phyloP scores from a whole-genome alignment of 768 basidiomycete species.

The Filobasidium wieringae region DNA sequence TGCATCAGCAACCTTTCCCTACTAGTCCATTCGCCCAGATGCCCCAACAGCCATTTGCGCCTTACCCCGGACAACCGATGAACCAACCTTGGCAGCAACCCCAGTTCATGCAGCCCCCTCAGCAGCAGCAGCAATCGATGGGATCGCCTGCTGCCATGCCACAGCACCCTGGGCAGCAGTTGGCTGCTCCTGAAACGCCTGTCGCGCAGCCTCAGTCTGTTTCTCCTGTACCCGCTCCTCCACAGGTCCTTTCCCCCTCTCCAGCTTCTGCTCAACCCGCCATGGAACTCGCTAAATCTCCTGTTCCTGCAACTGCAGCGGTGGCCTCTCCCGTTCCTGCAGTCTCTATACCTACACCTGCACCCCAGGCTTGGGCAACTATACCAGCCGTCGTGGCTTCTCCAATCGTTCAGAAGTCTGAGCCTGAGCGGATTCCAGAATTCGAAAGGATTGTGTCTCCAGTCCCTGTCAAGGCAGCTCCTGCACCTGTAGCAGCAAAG shows the following conservation, averaged over 20 bases:
- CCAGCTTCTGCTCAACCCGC: conserved; percentile 1
- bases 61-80: conserved; percentile 12
- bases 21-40: conserved; percentile 18
- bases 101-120: background rate
- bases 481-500: background rate
- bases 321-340: background rate
- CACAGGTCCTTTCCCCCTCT: background rate
- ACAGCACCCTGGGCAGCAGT: background rate
- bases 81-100: conserved; percentile 15
- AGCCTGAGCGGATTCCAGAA: background rate
- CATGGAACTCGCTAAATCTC: background rate
- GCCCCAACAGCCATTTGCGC: conserved; percentile 19
- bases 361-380: background rate
- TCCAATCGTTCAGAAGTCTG: background rate
- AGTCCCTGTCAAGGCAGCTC: background rate
- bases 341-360: background rate
- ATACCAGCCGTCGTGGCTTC: background rate
- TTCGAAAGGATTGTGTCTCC: background rate
- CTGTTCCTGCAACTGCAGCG: background rate
- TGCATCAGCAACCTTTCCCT: conserved; percentile 5
- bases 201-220: background rate
- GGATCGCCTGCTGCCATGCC: background rate
- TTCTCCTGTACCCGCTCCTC: background rate
- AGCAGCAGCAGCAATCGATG: conserved; percentile 8
- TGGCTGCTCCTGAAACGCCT: background rate